A percentile compares a stretch with the other conserved stretches of the same genome.
phyloP scores from a whole-genome alignment of 805 yeast species.

The Teunomyces atbi region DNA sequence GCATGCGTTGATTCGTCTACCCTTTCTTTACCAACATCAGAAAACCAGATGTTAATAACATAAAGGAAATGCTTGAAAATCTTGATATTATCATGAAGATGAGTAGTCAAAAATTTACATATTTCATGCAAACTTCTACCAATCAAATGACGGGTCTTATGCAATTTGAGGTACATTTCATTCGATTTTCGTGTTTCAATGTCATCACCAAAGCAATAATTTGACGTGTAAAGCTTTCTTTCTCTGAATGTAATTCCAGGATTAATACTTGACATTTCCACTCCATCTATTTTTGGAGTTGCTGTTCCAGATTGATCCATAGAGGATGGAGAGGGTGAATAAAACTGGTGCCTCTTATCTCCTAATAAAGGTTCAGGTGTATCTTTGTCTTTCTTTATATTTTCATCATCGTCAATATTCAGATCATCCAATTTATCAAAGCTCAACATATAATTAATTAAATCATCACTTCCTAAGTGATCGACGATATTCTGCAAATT shows the following conservation, averaged over 20 bases:
- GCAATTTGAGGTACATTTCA: slow-evolving; percentile 45
- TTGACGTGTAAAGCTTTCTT: slow-evolving; percentile 59
- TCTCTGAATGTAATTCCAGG: slow-evolving; percentile 58
- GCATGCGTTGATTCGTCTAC: slow-evolving; percentile 58
- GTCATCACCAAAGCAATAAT: slow-evolving; percentile 61
- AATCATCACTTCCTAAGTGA: slow-evolving; percentile 12
- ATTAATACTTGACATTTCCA: slow-evolving; percentile 48
- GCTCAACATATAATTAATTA: slow-evolving; percentile 13
- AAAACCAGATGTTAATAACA: slow-evolving; percentile 71
- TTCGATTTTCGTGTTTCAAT: slow-evolving; percentile 41
- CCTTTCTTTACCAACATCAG: slow-evolving; percentile 76
- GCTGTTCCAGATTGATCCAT: slow-evolving; percentile 42
- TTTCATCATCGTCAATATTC: slow-evolving; percentile 16
- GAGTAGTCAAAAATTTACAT: slow-evolving; percentile 43
- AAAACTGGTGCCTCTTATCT: slow-evolving; percentile 7
- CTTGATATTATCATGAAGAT: slow-evolving; percentile 62
- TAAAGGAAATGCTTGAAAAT: slow-evolving; percentile 60
- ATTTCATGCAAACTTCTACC: slow-evolving; percentile 65
- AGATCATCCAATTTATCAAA: slow-evolving; percentile 6
- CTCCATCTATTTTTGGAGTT: slow-evolving; percentile 40
- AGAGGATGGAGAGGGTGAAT: slow-evolving; percentile 9
- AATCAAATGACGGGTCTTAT: slow-evolving; percentile 55
- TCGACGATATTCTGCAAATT: slow-evolving; percentile 32
- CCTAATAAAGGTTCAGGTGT: slow-evolving; percentile 5
- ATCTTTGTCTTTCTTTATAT: slow-evolving; percentile 12